Evolutionary conservation across 129 eudicot genomes (phyloP).

Genomic region (Escallonia herrerae): DNA sequence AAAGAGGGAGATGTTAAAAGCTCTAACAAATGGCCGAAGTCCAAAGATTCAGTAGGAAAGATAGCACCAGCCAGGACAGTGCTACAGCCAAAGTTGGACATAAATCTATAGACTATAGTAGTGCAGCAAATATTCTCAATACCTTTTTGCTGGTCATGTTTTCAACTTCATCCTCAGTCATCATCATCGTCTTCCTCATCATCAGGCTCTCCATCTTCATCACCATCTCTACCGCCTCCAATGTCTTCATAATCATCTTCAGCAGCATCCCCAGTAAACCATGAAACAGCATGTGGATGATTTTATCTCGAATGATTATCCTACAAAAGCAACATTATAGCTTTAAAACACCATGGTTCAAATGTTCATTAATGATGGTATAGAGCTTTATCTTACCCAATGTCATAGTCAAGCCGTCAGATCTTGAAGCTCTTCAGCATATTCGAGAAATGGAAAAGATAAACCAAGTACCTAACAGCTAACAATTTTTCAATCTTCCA

Average conservation of each 20-base stretch:
- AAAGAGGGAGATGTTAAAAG: not conserved
- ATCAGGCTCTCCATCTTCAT: constrained; percentile 34
- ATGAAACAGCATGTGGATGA: constrained; percentile 81
- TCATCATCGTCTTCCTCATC: constrained; percentile 41
- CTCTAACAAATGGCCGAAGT: not conserved
- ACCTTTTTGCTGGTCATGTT: constrained; percentile 40
- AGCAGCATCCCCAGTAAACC: constrained; percentile 92
- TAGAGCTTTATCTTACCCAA: constrained; percentile 42
- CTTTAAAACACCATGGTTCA: not conserved
- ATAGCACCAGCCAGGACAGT: not conserved
- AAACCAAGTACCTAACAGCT: not conserved
- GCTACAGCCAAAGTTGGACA: not conserved
- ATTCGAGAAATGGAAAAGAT: not conserved
- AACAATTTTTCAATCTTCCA: not conserved
- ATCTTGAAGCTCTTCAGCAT: constrained; percentile 88
- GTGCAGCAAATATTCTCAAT: not conserved
- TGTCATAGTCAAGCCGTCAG: constrained; percentile 84
- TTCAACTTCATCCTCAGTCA: constrained; percentile 42
- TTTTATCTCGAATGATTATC: constrained; percentile 68
- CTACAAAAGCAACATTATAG: constrained; percentile 25
- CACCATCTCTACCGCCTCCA: constrained; percentile 36
- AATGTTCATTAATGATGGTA: not conserved
- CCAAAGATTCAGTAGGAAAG: no score
- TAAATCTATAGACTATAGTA: no score
- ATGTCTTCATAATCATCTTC: constrained; percentile 45